These are phyloP conservation scores for Paecilomyces dactylethromorphus DNA, from an alignment of 2,329 filamentous ascomycete genomes.

Conservation along the genomic window DNA sequence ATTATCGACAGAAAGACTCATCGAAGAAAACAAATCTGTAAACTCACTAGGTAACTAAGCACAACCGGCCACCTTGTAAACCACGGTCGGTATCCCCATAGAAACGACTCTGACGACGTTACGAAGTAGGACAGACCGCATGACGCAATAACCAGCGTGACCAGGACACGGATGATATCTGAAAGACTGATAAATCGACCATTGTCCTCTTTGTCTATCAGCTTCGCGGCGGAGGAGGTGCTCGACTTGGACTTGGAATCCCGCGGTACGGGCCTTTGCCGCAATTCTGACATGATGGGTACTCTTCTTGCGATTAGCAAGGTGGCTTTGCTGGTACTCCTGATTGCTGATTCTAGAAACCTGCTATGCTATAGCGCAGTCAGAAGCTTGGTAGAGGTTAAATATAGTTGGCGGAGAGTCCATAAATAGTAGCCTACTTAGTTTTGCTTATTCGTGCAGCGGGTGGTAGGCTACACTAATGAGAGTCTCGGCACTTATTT, in stretches of 20 bases:
- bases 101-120: slow-evolving; percentile 61
- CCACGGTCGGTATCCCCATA: slow-evolving; percentile 63
- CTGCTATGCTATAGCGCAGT: not conserved
- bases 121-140: slow-evolving; percentile 69
- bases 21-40: not conserved
- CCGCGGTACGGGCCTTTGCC: slow-evolving; percentile 19
- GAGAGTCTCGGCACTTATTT: not conserved
- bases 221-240: not conserved
- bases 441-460: not conserved
- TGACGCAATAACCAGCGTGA: slow-evolving; percentile 60
- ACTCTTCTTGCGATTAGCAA: not conserved
- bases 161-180: slow-evolving; percentile 63
- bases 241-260: slow-evolving; percentile 4
- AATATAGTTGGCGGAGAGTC: not conserved
- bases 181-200: slow-evolving; percentile 39
- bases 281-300: slow-evolving; percentile 22
- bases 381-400: not conserved
- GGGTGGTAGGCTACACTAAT: not conserved
- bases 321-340: not conserved
- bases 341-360: not conserved
- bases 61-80: slow-evolving; percentile 54
- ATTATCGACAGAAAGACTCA: not conserved
- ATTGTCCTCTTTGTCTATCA: slow-evolving; percentile 13
- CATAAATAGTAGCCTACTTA: not conserved
- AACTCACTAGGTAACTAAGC: slow-evolving; percentile 54